phyloP scores from a whole-genome alignment of 2,329 filamentous ascomycete species.

The Polychaeton citri region DNA sequence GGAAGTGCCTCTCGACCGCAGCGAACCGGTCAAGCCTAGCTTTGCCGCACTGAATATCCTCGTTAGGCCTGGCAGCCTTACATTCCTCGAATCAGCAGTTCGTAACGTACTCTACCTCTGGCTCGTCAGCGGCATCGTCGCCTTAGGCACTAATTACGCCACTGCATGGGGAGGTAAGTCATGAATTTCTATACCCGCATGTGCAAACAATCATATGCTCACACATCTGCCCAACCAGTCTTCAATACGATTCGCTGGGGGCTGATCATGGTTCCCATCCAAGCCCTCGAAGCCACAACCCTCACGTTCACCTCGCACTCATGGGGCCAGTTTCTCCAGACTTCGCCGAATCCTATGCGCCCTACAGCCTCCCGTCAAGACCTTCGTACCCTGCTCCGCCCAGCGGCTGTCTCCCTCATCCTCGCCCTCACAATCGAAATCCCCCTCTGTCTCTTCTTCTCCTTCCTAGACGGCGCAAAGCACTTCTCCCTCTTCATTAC shows the following conservation, averaged over 20 bases:
- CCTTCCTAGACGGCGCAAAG: constrained; percentile 38
- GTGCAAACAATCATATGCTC: too few species aligned
- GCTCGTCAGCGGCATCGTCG: constrained; percentile 52
- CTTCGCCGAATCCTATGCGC: constrained; percentile 2
- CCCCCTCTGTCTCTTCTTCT: constrained; percentile 49
- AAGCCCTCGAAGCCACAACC: constrained; percentile 51
- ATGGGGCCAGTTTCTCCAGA: constrained; percentile 37
- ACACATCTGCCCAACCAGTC: too few species aligned
- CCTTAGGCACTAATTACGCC: constrained; percentile 50
- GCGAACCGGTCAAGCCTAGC: constrained; percentile 19
- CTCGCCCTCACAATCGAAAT: constrained; percentile 48
- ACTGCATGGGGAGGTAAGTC: constrained; percentile 48
- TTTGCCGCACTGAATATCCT: constrained; percentile 37
- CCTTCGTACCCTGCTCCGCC: constrained; percentile 30
- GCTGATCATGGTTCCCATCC: constrained; percentile 59
- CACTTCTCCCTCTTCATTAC: constrained; percentile 52
- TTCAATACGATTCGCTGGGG: constrained; percentile 67
- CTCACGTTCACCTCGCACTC: constrained; percentile 53
- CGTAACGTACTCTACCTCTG: constrained; percentile 59
- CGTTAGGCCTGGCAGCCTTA: constrained; percentile 43
- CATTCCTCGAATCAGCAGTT: constrained; percentile 51
- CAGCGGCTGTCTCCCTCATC: constrained; percentile 39
- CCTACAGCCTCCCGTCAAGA: constrained; percentile 6
- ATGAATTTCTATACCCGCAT: too few species aligned
- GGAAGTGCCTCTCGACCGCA: background rate